Percentiles rank a stretch among this genome's conserved stretches.
These are phyloP conservation scores for Malassezia yamatoensis DNA, from an alignment of 1,284 basidiomycete genomes.

Conservation along the genomic window DNA sequence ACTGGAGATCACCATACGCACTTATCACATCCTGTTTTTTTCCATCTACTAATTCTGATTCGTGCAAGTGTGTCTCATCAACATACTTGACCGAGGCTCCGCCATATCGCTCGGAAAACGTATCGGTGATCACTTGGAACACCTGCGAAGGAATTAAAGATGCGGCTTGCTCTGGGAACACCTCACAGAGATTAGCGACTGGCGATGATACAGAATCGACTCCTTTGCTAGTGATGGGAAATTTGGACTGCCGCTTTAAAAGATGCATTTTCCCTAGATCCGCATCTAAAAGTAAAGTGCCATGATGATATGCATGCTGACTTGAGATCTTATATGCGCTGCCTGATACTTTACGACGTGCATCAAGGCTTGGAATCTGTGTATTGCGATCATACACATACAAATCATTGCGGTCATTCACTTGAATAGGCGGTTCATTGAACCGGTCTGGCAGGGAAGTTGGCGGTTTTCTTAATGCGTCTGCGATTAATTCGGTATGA, in stretches of 20 bases:
- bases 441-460: conserved; percentile 10
- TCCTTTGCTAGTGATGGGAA: conserved; percentile 66
- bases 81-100: conserved; percentile 6
- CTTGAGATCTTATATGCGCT: conserved; percentile 94
- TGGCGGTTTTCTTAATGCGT: conserved; percentile 60
- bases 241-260: conserved; percentile 57
- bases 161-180: conserved; percentile 49
- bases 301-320: conserved; percentile 88
- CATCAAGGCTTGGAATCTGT: conserved; percentile 11
- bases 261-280: conserved; percentile 28
- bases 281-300: conserved; percentile 79
- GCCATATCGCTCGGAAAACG: conserved; percentile 62
- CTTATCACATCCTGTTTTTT: conserved; percentile 17
- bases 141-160: conserved; percentile 62
- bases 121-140: conserved; percentile 59
- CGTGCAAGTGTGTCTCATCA: conserved; percentile 18
- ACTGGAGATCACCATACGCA: conserved; percentile 52
- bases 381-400: conserved; percentile 19
- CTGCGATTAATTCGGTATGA: conserved; percentile 68
- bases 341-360: conserved; percentile 67
- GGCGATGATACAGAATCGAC: conserved; percentile 84
- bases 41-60: conserved; percentile 8
- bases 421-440: conserved; percentile 26
- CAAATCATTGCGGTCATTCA: conserved; percentile 79
- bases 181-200: conserved; percentile 67